phyloP scores from a whole-genome alignment of 192 early-diverging fungal species.

The Oehlia diaphana region DNA sequence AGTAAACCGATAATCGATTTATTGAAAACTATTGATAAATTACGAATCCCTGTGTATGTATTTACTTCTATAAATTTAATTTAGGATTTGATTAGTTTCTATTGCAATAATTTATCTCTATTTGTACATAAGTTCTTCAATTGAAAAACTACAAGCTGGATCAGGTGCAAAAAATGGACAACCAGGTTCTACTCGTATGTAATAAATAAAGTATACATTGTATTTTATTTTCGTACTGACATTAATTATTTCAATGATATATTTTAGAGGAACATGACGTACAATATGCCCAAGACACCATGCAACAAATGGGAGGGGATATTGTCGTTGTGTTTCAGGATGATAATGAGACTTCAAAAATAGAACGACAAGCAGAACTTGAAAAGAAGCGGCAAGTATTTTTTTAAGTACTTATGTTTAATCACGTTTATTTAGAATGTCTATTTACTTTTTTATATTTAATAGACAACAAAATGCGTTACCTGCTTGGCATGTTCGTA shows the following conservation, averaged over 20 bases:
- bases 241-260: background rate
- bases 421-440: background rate
- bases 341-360: constrained; percentile 67
- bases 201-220: background rate
- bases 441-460: background rate
- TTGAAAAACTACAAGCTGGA: constrained; percentile 6
- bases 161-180: background rate
- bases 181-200: constrained; percentile 7
- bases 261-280: constrained; percentile 55
- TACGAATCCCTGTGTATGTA: constrained; percentile 61
- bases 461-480: constrained; percentile 68
- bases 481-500: constrained; percentile 77
- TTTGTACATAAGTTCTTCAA: background rate
- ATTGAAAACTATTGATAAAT: constrained; percentile 67
- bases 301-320: constrained; percentile 53
- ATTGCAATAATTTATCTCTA: background rate
- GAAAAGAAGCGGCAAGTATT: constrained; percentile 53
- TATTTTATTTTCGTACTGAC: background rate
- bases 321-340: constrained; percentile 73
- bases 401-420: background rate
- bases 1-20: constrained; percentile 71
- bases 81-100: background rate
- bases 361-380: constrained; percentile 62
- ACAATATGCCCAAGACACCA: constrained; percentile 66
- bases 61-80: constrained; percentile 12